phyloP scores from a whole-genome alignment of 306 rosid species.

The Medicago lupulina region DNA sequence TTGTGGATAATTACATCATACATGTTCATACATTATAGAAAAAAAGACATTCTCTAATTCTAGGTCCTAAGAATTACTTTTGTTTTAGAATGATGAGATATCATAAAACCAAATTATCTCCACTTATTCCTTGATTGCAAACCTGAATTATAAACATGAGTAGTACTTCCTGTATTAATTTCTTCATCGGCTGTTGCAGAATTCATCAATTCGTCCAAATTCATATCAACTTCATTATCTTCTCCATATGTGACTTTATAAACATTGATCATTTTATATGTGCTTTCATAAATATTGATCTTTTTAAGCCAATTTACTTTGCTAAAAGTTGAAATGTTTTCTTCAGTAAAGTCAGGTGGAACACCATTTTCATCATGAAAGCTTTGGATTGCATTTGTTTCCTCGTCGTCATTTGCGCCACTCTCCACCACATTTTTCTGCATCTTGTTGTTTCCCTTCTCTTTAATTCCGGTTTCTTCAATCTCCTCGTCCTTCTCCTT shows the following conservation, averaged over 20 bases:
- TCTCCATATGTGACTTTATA: constrained; percentile 34
- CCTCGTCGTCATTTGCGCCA: background rate
- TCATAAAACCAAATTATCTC: constrained; percentile 25
- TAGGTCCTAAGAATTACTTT: background rate
- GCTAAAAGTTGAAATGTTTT: constrained; percentile 13
- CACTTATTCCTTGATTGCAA: constrained; percentile 22
- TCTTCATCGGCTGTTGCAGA: constrained; percentile 13
- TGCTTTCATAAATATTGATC: constrained; percentile 25
- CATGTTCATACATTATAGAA: constrained; percentile 13
- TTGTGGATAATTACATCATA: constrained; percentile 13
- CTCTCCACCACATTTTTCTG: constrained; percentile 20
- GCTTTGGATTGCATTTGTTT: constrained; percentile 26
- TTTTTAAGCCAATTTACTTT: constrained; percentile 31
- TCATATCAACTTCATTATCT: constrained; percentile 27
- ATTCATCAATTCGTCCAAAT: constrained; percentile 27
- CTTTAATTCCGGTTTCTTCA: background rate
- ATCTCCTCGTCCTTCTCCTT: background rate
- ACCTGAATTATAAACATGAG: constrained; percentile 32
- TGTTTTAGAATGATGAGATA: constrained; percentile 27
- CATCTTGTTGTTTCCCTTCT: background rate
- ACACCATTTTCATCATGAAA: constrained; percentile 57
- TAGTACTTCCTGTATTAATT: constrained; percentile 5
- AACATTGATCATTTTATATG: background rate
- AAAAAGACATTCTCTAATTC: constrained; percentile 13
- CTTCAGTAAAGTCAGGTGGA: constrained; percentile 43